These are phyloP conservation scores for Cercospora citrullina DNA, from an alignment of 2,329 filamentous ascomycete species.

Conservation along the genomic window DNA sequence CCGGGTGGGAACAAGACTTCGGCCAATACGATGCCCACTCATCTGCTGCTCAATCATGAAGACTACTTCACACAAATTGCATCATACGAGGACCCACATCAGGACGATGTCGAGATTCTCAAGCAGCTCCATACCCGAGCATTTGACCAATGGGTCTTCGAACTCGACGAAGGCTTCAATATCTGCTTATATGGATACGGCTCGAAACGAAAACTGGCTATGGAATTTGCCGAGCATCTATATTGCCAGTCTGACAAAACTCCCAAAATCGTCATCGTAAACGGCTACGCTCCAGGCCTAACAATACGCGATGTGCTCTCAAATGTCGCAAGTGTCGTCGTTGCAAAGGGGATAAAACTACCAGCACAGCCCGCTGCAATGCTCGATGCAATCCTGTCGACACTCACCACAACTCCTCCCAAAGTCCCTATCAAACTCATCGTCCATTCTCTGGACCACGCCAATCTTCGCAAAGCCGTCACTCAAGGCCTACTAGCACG, in stretches of 20 bases:
- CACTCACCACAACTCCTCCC: conserved; percentile 54
- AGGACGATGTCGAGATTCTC: conserved; percentile 68
- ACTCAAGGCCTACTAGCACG: conserved; percentile 73
- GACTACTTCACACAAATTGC: conserved; percentile 78
- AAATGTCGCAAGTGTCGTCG: conserved; percentile 65
- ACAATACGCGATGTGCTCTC: conserved; percentile 69
- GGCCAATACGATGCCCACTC: conserved; percentile 74
- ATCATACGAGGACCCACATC: conserved; percentile 67
- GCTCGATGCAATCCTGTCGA: conserved; percentile 63
- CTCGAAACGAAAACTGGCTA: conserved; percentile 75
- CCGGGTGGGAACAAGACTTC: conserved; percentile 81
- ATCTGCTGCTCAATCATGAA: conserved; percentile 81
- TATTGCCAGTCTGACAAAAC: conserved; percentile 50
- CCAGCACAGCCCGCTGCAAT: conserved; percentile 68
- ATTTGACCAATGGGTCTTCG: conserved; percentile 90
- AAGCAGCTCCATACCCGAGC: conserved; percentile 74
- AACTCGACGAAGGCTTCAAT: conserved; percentile 82
- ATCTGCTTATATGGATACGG: conserved; percentile 91
- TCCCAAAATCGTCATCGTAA: conserved; percentile 75
- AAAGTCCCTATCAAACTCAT: conserved; percentile 37
- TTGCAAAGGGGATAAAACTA: conserved; percentile 53
- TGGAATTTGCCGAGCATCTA: conserved; percentile 71
- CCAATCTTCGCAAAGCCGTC: conserved; percentile 68
- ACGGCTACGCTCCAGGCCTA: conserved; percentile 73
- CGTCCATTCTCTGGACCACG: conserved; percentile 83